Evolutionary conservation across 148 eudicot genomes (phyloP), one percentile per base, ranked within the genome.

Genomic region (Diospyros lotus): DNA sequence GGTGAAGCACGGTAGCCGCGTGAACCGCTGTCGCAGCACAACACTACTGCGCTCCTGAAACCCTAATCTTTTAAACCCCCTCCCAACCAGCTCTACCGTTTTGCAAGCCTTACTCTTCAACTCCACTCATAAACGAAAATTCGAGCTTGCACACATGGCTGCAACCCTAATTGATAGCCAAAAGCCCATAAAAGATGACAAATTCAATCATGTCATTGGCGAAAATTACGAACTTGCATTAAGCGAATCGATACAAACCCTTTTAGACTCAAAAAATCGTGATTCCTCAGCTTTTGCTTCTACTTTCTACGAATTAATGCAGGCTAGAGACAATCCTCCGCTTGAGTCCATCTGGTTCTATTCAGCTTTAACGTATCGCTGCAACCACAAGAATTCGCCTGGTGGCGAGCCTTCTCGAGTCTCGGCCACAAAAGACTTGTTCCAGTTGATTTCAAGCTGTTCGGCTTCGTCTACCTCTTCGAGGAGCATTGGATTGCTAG

Each of bases 331-430:
- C 7, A 74, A 86, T 69, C 89, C 92, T 45, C 85, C 82, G 52
- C 81, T 86, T 38, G 92, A 88, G 84, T 66, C 85, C 81, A 80
- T 88, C 73, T 88, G 92, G 92, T 76, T 84, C 59, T 84, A 80
- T 79, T 76, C 86, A 3, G 75, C 76, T 53, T 78, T 88, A 15
- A 40, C 56, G 11, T 88, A 76, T 74, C 78, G 42, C 3, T 28
- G 28, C 28, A 28, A 28, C 28, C 14, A 12, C 51, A n/a, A 38
- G 40, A 76, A 65, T 17, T 42, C 69, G 4, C 17, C 62, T 46
- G 66, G 80, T 43, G 59, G 43, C 51, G 85, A 73, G 38, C 65
- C 65, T 55, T 80, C 77, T 61, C 76, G 76, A 64, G 12, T 84
- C 54, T 76, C 79, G 11, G 77, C 79, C 15, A 58, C 75, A 28